Base-by-base conservation (phyloP, 768 basidiomycete genomes). In the Cantharellus anzutake region DNA sequence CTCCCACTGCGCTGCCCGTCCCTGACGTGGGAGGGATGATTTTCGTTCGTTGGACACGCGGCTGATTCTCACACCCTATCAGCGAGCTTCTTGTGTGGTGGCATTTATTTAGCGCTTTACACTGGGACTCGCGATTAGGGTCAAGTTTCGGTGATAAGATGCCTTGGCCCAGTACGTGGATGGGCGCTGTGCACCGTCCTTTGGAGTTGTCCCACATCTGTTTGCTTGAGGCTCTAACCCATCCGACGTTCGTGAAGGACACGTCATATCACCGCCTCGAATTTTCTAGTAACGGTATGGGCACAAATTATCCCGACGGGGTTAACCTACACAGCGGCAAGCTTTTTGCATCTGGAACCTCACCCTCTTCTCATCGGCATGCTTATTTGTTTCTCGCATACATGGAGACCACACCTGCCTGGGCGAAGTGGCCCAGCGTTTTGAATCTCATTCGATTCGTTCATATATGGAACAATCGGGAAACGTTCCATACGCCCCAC, bases 261-360 rank as follows among this genome's bases (percentile, higher is more conserved):
- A 72, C 78, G 3, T 86, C 85, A 2, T 93, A 93, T 69, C 84
- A 94, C 62, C 78, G 91, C 11, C 72, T 92, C 5, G 91, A 94
- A 65, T 92, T 90, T 65, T 75, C 94, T 2, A 91, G 91, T 40
- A 91, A 94, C 67, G 86, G 89, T 90, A 67, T 71, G 80, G 67
- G 38, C 35, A 37, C 52, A 55, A 7, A 7, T 58, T 35, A 5
- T 29, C 37, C 11, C 20, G 35, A 3, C 44, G 60, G 41, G 41
- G 51, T 55, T 40, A 29, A 34, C 4, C 38, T 55, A 29, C 44
- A 55, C 52, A 55, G 52, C 52, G 11, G 52, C 35, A 55, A 55
- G 52, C 35, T 29, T 29, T 7, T 37, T 11, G 14, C 14, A 7
- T 7, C 53, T 51, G 56, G 4, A 40, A 41, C 35, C 59, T 58